These are phyloP conservation scores for Fusarium concolor DNA, from an alignment of 2,329 filamentous ascomycete species.

Conservation along the genomic window DNA sequence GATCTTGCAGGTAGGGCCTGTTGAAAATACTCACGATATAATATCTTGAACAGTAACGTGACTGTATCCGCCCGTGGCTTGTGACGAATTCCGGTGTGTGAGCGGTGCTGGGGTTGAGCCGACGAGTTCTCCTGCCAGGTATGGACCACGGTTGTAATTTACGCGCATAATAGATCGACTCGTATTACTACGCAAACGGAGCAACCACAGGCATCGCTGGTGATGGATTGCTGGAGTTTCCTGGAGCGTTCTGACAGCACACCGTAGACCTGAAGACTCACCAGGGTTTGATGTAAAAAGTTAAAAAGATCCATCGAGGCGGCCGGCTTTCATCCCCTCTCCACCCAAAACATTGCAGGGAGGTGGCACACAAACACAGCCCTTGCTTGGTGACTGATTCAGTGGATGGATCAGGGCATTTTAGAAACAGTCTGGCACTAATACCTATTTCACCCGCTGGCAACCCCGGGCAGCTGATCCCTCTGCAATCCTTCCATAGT, in stretches of 20 bases:
- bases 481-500: slow-evolving; percentile 23
- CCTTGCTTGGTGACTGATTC: slow-evolving; percentile 43
- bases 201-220: not conserved
- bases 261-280: slow-evolving; percentile 8
- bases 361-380: slow-evolving; percentile 41
- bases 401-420: slow-evolving; percentile 40
- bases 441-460: slow-evolving; percentile 26
- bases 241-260: not conserved
- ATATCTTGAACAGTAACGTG: not conserved
- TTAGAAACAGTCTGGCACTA: slow-evolving; percentile 18
- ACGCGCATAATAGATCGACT: slow-evolving; percentile 23
- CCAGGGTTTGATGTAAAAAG: slow-evolving; percentile 4
- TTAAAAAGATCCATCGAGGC: slow-evolving; percentile 26
- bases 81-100: slow-evolving; percentile 4
- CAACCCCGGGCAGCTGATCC: slow-evolving; percentile 26
- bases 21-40: not conserved
- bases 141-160: slow-evolving; percentile 10
- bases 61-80: not conserved
- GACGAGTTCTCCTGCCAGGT: slow-evolving; percentile 11
- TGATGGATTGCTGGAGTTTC: slow-evolving; percentile 6
- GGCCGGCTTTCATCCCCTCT: slow-evolving; percentile 16
- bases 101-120: slow-evolving; percentile 2
- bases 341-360: slow-evolving; percentile 18
- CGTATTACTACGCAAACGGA: slow-evolving; percentile 22
- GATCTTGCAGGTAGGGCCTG: not conserved